These are phyloP conservation scores for Neurospora sp. DNA, from an alignment of 495 filamentous ascomycete species.

Conservation along the genomic window DNA sequence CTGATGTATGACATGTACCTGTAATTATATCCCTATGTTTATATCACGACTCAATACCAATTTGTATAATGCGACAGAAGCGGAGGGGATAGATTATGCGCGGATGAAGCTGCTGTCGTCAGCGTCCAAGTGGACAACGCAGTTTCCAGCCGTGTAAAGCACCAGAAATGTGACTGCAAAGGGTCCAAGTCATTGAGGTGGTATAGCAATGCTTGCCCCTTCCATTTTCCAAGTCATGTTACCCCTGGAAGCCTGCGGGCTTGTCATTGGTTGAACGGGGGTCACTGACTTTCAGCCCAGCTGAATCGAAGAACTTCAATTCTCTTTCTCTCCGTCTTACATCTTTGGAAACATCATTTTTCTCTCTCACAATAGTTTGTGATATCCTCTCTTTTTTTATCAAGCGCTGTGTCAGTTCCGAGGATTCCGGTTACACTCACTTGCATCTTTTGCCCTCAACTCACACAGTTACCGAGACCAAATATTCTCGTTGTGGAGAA, in stretches of 20 bases:
- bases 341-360: background rate
- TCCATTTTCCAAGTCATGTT: background rate
- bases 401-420: background rate
- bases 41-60: background rate
- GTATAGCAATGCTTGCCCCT: background rate
- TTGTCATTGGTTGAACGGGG: conserved; percentile 3
- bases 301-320: background rate
- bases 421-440: background rate
- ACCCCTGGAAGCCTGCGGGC: background rate
- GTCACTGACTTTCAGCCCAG: background rate
- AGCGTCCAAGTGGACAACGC: background rate
- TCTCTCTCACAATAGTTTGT: too few relatives aligned
- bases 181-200: background rate
- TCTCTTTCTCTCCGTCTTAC: background rate
- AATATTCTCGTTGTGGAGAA: background rate
- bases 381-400: too few relatives aligned
- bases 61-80: background rate
- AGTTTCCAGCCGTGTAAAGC: too few relatives aligned
- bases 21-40: background rate
- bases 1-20: background rate
- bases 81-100: background rate
- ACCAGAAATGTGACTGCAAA: background rate
- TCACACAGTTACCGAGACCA: background rate
- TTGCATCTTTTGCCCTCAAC: background rate
- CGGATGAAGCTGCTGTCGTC: background rate